Evolutionary conservation across 305 asterid species (phyloP), one percentile per base, ranked within the genome.

Genomic region (Nicotiana rustica): DNA sequence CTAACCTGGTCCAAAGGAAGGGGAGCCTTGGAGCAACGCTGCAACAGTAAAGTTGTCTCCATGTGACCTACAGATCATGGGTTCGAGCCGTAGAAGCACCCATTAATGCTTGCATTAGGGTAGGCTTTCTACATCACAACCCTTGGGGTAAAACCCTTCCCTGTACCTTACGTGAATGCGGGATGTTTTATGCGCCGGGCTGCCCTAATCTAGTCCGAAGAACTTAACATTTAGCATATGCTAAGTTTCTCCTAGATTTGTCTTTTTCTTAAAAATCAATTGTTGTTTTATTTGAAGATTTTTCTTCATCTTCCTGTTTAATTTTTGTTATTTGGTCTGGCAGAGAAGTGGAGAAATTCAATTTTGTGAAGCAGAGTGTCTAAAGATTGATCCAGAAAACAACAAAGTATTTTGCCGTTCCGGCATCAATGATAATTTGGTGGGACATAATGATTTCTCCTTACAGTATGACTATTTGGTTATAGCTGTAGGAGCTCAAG

Each of bases 351-450:
- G 97, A 4, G 94, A 92, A 79, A 89, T 96, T 82, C 90, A 86
- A 83, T 96, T 89, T 85, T 92, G 92, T 94, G 99, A 96, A 90
- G 99, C 99, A n/a, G 99, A 94, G 85, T 94, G 99, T 88, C 88
- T 93, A 78, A 93, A 95, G 90, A 87, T 96, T 44, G 99, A 96
- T 86, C 89, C 92, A 17, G 83, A 79, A 64, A 92, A 87, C 89
- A 91, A 85, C 70, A 91, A 85, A 82, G 92, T 94, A 62, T 83
- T 86, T 82, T 94, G 98, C 85, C 91, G 91, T 64, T 94, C 97
- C 55, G 89, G 81, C 57, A 84, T 90, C 67, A 90, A 89, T 25
- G 94, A 76, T 69, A 91, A 89, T 85, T 88, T 89, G 78, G 91
- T 80, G 0, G 99, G 98, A 78, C 90, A 84, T 1, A 88, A 91